Evolutionary conservation across 495 filamentous ascomycete species (phyloP).

Genomic region (Aspergillus sclerotiicarbonarius): DNA sequence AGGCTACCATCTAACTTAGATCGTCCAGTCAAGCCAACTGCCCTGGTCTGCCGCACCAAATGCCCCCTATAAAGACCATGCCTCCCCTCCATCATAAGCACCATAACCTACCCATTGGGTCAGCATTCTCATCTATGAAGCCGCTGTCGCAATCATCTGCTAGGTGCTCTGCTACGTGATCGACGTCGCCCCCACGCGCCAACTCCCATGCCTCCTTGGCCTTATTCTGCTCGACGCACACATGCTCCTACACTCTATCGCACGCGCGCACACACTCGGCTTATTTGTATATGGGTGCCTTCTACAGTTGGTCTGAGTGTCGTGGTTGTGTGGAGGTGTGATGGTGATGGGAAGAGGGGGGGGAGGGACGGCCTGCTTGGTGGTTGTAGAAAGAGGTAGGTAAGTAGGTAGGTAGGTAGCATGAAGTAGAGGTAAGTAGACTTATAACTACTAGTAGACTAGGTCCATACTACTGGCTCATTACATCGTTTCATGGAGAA

Average conservation of each 20-base stretch:
- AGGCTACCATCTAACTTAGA: conserved; percentile 14
- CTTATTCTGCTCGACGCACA: conserved; percentile 53
- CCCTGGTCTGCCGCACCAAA: conserved; percentile 51
- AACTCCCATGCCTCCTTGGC: conserved; percentile 58
- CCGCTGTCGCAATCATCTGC: conserved; percentile 54
- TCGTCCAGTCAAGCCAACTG: conserved; percentile 63
- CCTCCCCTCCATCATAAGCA: conserved; percentile 35
- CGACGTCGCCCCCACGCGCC: conserved; percentile 44
- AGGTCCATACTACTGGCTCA: too few species aligned
- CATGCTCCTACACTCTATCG: conserved; percentile 56
- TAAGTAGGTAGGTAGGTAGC: neutral
- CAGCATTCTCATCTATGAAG: conserved; percentile 55
- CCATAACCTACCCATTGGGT: conserved; percentile 33
- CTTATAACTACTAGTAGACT: too few species aligned
- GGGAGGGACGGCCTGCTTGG: conserved; percentile 12
- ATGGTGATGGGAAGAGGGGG: conserved; percentile 16
- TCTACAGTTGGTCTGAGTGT: conserved; percentile 50
- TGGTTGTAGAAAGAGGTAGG: neutral
- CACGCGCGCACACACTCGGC: conserved; percentile 46
- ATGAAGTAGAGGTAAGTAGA: neutral
- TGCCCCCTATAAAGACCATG: conserved; percentile 54
- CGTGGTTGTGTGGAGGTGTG: conserved; percentile 3
- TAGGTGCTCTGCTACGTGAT: conserved; percentile 59
- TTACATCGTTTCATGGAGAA: too few species aligned
- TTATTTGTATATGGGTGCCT: conserved; percentile 56